phyloP scores from a whole-genome alignment of 805 yeast genomes.

The Starmerella sp. region DNA sequence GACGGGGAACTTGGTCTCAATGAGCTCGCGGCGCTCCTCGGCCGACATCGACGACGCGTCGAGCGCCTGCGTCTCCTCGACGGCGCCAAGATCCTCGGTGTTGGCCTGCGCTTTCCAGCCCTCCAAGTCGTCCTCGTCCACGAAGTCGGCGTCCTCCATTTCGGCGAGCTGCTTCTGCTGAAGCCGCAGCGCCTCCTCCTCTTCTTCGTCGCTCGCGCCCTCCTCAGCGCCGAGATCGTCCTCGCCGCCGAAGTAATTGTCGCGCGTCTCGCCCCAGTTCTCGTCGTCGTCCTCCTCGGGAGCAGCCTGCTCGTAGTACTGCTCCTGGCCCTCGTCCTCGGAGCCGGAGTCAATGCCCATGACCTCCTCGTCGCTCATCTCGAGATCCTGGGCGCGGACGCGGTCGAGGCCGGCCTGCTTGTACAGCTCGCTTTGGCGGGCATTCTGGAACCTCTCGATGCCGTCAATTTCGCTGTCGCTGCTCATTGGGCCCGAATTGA shows the following conservation, averaged over 20 bases:
- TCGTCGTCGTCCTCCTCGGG: conserved; percentile 25
- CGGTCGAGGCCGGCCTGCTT: conserved; percentile 17
- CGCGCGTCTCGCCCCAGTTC: conserved; percentile 39
- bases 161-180: conserved; percentile 73
- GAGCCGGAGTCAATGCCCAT: conserved; percentile 27
- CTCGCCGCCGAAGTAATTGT: conserved; percentile 32
- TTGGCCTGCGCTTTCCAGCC: conserved; percentile 63
- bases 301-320: conserved; percentile 38
- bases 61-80: conserved; percentile 30
- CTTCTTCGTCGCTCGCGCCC: conserved; percentile 64
- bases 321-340: conserved; percentile 34
- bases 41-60: conserved; percentile 43
- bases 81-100: conserved; percentile 27
- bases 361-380: conserved; percentile 49
- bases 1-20: conserved; percentile 68
- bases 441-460: conserved; percentile 18
- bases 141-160: conserved; percentile 57
- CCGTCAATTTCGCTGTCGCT: conserved; percentile 21
- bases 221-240: conserved; percentile 52
- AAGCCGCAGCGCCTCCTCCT: conserved; percentile 76
- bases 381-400: conserved; percentile 23
- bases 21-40: conserved; percentile 41
- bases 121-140: conserved; percentile 65
- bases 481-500: conserved; percentile 10
- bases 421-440: conserved; percentile 11